A percentile compares a stretch with the other conserved stretches of the same genome.
Evolutionary conservation across 148 eudicot genomes (phyloP).

Genomic region (Rhododendron williamsianum): DNA sequence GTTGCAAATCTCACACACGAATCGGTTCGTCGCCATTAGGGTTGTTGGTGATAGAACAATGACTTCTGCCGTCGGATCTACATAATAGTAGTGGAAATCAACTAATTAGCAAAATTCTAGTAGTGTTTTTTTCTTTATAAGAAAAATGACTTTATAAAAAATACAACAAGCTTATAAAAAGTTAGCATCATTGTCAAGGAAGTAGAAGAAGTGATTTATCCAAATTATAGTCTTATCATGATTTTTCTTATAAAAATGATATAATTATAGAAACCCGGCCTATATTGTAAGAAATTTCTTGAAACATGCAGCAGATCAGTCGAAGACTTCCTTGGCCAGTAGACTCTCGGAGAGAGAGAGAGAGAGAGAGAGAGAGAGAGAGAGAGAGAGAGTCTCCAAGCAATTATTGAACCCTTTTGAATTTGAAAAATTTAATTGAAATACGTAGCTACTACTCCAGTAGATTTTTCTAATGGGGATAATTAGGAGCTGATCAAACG

Average conservation of each 20-base stretch:
- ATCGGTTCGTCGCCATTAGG: conserved; percentile 54
- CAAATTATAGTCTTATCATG: background rate
- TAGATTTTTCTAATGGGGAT: background rate
- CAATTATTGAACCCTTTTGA: conserved; percentile 26
- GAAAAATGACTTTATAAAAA: too few relatives aligned
- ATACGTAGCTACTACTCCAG: background rate
- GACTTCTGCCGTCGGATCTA: conserved; percentile 58
- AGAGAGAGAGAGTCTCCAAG: conserved; percentile 1
- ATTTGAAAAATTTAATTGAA: background rate
- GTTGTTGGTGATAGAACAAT: conserved; percentile 53
- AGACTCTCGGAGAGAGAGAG: background rate
- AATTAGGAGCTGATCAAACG: background rate
- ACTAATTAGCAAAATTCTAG: background rate
- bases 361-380: background rate
- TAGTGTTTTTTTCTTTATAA: background rate
- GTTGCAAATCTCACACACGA: conserved; percentile 57
- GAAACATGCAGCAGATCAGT: background rate
- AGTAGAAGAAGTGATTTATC: too few relatives aligned
- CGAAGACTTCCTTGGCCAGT: background rate
- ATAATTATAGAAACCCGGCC: background rate
- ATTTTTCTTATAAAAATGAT: background rate
- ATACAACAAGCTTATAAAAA: too few relatives aligned
- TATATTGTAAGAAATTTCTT: background rate
- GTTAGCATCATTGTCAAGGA: too few relatives aligned
- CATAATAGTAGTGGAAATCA: background rate